These are phyloP conservation scores for Thinopyrum elongatum DNA, from an alignment of 176 grass and related monocot species.

Conservation along the genomic window DNA sequence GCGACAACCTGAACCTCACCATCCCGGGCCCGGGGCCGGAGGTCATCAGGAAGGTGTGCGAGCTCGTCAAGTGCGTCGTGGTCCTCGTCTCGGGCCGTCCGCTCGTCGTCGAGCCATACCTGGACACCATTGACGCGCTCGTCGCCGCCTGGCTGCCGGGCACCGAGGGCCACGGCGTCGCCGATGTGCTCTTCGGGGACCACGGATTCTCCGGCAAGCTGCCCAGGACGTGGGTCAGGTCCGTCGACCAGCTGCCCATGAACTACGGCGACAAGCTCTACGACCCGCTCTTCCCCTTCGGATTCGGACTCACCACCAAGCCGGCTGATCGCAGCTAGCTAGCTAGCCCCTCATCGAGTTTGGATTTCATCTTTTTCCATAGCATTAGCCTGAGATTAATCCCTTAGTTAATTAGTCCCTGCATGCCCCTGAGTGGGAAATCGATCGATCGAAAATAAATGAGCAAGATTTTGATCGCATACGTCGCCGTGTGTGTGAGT, in stretches of 20 bases:
- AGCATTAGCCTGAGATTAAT: too few relatives aligned
- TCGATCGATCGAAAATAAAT: too few relatives aligned
- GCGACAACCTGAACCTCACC: slow-evolving; percentile 56
- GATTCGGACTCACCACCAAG: slow-evolving; percentile 63
- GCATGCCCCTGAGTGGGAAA: too few relatives aligned
- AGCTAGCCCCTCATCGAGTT: not conserved
- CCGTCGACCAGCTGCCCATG: slow-evolving; percentile 80
- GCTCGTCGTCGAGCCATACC: slow-evolving; percentile 63
- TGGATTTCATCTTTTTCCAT: not conserved
- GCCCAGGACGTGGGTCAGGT: slow-evolving; percentile 77
- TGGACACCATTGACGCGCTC: slow-evolving; percentile 55
- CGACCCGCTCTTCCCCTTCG: slow-evolving; percentile 65
- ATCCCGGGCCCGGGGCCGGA: slow-evolving; percentile 32
- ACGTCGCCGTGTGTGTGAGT: too few relatives aligned
- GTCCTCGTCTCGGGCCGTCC: slow-evolving; percentile 63
- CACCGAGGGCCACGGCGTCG: slow-evolving; percentile 66
- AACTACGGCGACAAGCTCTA: slow-evolving; percentile 66
- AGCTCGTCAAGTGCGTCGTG: slow-evolving; percentile 56
- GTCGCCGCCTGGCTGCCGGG: slow-evolving; percentile 83
- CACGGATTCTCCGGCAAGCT: slow-evolving; percentile 70
- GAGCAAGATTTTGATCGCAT: too few relatives aligned
- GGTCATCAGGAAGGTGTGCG: slow-evolving; percentile 47
- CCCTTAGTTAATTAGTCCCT: too few relatives aligned
- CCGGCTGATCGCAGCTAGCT: not conserved
- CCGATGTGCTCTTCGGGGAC: slow-evolving; percentile 75